A percentile compares a stretch with the other conserved stretches of the same genome.
Evolutionary conservation across 73 alveolate genomes (phyloP).

Genomic region (Tetrahymena elliotti): DNA sequence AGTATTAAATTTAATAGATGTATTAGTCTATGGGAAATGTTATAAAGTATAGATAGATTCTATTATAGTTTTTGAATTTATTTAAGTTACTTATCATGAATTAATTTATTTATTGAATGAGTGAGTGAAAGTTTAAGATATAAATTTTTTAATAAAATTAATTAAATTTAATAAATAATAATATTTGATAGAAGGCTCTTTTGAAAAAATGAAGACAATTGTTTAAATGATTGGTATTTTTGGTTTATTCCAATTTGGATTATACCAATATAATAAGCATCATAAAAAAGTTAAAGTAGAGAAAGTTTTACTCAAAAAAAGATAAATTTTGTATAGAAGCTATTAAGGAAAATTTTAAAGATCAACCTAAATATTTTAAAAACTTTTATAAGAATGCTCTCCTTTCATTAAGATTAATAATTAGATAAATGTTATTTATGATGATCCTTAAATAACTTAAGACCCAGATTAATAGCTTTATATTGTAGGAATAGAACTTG

Average conservation of each 20-base stretch:
- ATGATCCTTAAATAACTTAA: neutral
- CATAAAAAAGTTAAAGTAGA: neutral
- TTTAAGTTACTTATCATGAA: too few species aligned
- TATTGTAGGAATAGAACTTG: neutral
- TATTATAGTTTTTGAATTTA: too few species aligned
- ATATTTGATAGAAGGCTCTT: neutral
- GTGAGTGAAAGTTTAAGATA: too few species aligned
- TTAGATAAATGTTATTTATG: neutral
- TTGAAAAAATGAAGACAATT: neutral
- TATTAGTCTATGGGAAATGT: too few species aligned
- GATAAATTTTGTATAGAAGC: neutral
- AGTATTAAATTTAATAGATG: too few species aligned
- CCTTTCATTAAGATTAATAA: neutral
- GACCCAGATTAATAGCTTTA: neutral
- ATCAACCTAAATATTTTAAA: neutral
- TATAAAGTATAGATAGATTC: too few species aligned
- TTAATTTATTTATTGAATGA: too few species aligned
- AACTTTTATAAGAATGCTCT: neutral
- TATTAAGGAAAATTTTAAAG: neutral
- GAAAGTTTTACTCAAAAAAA: neutral
- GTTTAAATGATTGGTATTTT: neutral
- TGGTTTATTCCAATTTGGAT: neutral
- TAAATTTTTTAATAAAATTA: too few species aligned
- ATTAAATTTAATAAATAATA: too few species aligned
- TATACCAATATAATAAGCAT: neutral